Percentiles rank a stretch among this genome's conserved stretches.
Evolutionary conservation across 345 rosid species (phyloP).

Genomic region (Alliaria petiolata): DNA sequence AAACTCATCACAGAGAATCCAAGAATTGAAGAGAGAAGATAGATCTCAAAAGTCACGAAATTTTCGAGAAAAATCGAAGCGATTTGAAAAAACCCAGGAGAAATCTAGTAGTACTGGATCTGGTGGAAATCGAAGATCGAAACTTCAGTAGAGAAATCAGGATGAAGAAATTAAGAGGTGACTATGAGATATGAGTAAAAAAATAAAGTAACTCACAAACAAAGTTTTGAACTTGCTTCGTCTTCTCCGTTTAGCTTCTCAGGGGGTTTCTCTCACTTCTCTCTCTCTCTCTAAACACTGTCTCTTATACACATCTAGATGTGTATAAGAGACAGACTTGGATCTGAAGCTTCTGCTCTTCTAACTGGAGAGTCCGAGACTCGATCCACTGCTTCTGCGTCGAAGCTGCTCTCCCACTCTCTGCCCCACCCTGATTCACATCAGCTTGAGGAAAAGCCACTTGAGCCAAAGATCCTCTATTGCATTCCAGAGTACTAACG

Average conservation of each 20-base stretch:
- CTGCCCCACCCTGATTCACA: conserved; percentile 46
- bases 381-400: conserved; percentile 66
- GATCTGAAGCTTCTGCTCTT: conserved; percentile 80
- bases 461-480: conserved; percentile 31
- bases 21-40: background rate
- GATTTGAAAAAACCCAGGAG: too few species aligned
- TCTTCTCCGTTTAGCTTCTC: conserved; percentile 29
- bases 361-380: conserved; percentile 61
- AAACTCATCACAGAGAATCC: background rate
- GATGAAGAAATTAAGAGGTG: background rate
- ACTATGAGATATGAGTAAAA: background rate
- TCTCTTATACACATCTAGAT: too few species aligned
- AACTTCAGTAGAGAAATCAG: background rate
- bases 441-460: conserved; percentile 44
- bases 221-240: conserved; percentile 10
- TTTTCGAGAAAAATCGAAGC: too few species aligned
- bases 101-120: background rate
- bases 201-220: conserved; percentile 7
- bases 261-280: background rate
- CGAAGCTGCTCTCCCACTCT: conserved; percentile 44
- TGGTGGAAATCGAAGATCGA: background rate
- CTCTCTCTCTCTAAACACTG: background rate
- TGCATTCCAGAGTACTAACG: conserved; percentile 15
- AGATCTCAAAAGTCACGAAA: too few species aligned
- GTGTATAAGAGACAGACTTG: too few species aligned